Evolutionary conservation across 768 basidiomycete genomes (phyloP), one percentile per base, ranked within the genome.

Genomic region (Ramaria sp.): DNA sequence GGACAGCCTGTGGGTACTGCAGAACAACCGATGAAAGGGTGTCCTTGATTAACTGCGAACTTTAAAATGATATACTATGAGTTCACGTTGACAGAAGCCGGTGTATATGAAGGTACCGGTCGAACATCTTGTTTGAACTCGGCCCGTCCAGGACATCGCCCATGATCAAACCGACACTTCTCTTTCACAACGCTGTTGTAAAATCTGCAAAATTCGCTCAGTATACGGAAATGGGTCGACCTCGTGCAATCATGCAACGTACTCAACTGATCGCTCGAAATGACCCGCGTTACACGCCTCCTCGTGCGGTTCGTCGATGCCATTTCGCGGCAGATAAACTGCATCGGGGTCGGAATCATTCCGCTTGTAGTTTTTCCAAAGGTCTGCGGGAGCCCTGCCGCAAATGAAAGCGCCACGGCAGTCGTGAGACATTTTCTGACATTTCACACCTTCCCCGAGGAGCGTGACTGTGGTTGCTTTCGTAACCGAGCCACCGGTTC

Each of bases 351-450:
- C 55, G 30, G 24, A 31, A 27, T 49, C 33, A 11, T 49, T 27
- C 9, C 55, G 55, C 7, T 57, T 49, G 31, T 57, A 57, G 31
- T 50, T 45, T 34, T 57, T 33, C 55, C 55, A 57, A 1, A 57
- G 47, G 11, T 31, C 31, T 7, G 47, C 20, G 15, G 37, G 45
- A 17, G 48, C 43, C 34, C 45, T 47, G 31, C 46, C 49, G 34
- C 55, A 55, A 30, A 55, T 17, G 34, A 55, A 55, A 43, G 31
- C 54, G 30, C 55, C 55, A 17, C 55, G 55, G 33, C 55, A 57
- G 1, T 57, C 55, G 34, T 57, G 55, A n/a, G 55, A 47, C 55
- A 57, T 57, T 20, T 57, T 57, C 24, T 57, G 55, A 41, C 55
- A 57, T 49, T 57, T 57, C 19, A 57, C 47, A 11, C 47, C 55